Conservation (phyloP, 352 stramenopile species). For the Phytophthora chlamydospora region DNA sequence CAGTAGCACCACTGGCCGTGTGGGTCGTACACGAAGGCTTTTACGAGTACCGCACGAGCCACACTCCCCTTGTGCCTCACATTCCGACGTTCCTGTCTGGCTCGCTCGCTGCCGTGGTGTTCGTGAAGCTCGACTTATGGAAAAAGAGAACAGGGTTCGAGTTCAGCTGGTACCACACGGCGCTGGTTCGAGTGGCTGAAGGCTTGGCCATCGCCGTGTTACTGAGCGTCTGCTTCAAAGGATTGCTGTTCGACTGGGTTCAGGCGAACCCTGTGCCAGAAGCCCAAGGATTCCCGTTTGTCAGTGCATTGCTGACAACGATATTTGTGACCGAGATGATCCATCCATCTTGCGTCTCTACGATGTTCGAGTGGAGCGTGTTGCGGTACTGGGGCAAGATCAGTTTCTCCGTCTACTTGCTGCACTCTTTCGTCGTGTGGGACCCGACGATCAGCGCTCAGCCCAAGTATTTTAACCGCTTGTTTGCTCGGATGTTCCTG, state of each 20-base stretch:
- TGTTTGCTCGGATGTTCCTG: conserved; percentile 43
- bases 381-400: conserved; percentile 52
- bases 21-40: conserved; percentile 37
- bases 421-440: conserved; percentile 52
- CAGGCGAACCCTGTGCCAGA: conserved; percentile 29
- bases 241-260: conserved; percentile 49
- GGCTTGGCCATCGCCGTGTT: conserved; percentile 27
- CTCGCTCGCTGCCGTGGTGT: conserved; percentile 47
- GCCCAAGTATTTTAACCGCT: conserved; percentile 41
- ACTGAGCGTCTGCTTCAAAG: conserved; percentile 38
- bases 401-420: conserved; percentile 57
- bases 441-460: conserved; percentile 24
- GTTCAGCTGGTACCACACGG: conserved; percentile 26
- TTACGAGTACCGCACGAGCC: conserved; percentile 34
- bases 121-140: conserved; percentile 28
- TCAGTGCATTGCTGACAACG: conserved; percentile 38
- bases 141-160: conserved; percentile 30
- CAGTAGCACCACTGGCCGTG: conserved; percentile 23
- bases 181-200: conserved; percentile 33
- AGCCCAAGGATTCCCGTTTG: conserved; percentile 33
- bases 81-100: conserved; percentile 46
- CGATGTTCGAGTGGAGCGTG: conserved; percentile 51
- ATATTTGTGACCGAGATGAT: conserved; percentile 55
- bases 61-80: conserved; percentile 35
- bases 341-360: conserved; percentile 35